Conservation (phyloP, 2,329 filamentous ascomycete genomes). For the Fusarium sp. region DNA sequence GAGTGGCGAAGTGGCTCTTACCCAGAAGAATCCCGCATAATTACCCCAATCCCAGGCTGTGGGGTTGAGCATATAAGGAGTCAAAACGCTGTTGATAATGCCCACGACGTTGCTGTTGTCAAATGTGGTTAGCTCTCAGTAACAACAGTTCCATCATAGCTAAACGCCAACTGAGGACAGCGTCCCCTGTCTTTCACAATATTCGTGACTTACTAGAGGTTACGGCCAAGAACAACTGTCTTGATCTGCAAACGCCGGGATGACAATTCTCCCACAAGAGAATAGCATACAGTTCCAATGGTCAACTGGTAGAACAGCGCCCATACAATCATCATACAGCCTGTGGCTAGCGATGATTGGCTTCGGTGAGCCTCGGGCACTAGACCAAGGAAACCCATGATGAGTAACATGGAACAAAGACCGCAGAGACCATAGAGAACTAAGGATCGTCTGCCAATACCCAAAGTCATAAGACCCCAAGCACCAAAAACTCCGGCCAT, state of each 20-base stretch:
- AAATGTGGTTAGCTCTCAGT: conserved; percentile 22
- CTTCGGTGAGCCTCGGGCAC: conserved; percentile 69
- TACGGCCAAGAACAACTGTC: conserved; percentile 86
- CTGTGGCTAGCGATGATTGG: conserved; percentile 77
- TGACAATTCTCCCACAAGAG: conserved; percentile 85
- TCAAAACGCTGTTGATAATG: conserved; percentile 83
- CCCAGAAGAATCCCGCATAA: conserved; percentile 88
- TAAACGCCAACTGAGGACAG: neutral
- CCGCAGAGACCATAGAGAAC: conserved; percentile 80
- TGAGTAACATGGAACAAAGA: conserved; percentile 79
- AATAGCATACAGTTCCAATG: conserved; percentile 90
- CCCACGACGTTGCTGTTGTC: conserved; percentile 74
- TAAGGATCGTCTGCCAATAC: conserved; percentile 78
- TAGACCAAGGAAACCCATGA: conserved; percentile 85
- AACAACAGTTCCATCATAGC: neutral
- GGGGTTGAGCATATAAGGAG: conserved; percentile 93
- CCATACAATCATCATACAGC: conserved; percentile 86
- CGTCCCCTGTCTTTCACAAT: neutral
- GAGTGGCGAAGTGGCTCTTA: conserved; percentile 45
- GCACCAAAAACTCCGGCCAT: conserved; percentile 84
- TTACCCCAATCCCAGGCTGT: conserved; percentile 88
- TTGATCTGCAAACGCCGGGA: conserved; percentile 88
- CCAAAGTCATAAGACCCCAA: conserved; percentile 81
- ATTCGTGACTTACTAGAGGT: conserved; percentile 69
- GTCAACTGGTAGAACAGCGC: conserved; percentile 86